Base-by-base conservation (phyloP, 2,329 filamentous ascomycete species). In the Ceratocystis alfenasii region DNA sequence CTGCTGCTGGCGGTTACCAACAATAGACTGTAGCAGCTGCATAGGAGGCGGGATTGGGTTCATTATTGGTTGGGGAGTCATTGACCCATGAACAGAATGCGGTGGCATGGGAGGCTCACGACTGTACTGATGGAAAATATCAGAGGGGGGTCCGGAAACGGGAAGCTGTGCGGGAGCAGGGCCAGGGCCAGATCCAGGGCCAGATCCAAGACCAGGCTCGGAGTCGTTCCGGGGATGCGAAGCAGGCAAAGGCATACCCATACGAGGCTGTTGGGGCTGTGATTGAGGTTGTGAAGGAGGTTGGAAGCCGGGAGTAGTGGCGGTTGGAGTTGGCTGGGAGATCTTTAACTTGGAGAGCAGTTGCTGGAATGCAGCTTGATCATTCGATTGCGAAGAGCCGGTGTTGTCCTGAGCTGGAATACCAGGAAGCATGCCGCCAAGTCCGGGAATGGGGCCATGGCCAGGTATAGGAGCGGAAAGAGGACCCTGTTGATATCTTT, bases 321-420 rank as follows among this genome's bases (percentile, higher is more conserved):
- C 79, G 61, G 25, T 33, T 57, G 77, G 76, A 57, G 74, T 77
- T 69, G 71, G 70, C 57, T 75, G 71, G 67, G 84, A 82, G 66
- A 78, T 78, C 68, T 91, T 87, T 50, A 96, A 82, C 81, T 96
- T 95, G 70, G 88, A 83, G 45, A 96, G 78, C 59, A 96, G 83
- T 57, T 86, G 83, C 69, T 90, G 84, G 75, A 96, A 96, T 1
- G 90, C 92, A 74, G 91, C 88, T 74, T 90, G 90, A 72, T 96
- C 92, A 64, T 85, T 57, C 12, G 53, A 57, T 33, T 57, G 53
- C 8, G 53, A 57, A 20, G 53, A 57, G 25, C 15, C 53, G 83
- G 68, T 86, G 84, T 15, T 64, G 5, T 79, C 76, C 10, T 79
- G 76, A 22, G 75, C 69, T 61, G 46, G 76, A 74, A 41, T 64